Evolutionary conservation across 441 rosid genomes (phyloP), one percentile per base, ranked within the genome.

Genomic region (Manihot esculenta): DNA sequence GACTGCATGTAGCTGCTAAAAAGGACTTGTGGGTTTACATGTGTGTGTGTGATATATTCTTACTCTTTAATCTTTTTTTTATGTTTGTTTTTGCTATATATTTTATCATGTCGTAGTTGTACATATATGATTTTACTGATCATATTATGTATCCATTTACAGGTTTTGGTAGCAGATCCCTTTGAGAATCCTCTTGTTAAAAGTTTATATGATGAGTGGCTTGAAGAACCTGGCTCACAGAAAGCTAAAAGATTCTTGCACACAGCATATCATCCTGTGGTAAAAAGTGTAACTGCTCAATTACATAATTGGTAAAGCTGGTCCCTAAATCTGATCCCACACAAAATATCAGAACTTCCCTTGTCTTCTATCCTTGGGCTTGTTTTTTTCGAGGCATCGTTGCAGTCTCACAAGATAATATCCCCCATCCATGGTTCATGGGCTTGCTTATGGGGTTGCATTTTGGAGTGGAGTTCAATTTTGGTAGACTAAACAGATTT

Each of bases 221-320:
- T 92, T 67, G 89, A 75, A 61, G 86, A 86, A 57, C 97, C 98
- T 44, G 94, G 98, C 72, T 94, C 97, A 1, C 79, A 81, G 73
- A 84, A 83, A 74, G 94, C 98, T 1, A 88, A 78, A 80, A 79
- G 73, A 81, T 78, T 78, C 70, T 60, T 91, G 88, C 96, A 90
- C 78, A 90, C 98, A 15, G 89, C 70, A 68, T 94, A 90, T 83
- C 98, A 90, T 82, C 94, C 93, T 3, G 78, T 92, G 35, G 87
- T 87, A 5, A 92, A 94, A 80, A 92, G 90, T 75, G 77, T 92
- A 62, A 80, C 87, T 0, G 71, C 96, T 0, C 88, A 90, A 85
- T 79, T 92, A 78, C 85, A 87, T 76, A 90, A 94, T 71, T 94
- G 99, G 99, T 92, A 80, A 27, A 14, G 42, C 24, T 26, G 18